A percentile compares a stretch with the other conserved stretches of the same genome.
These are phyloP conservation scores for Trichophyton verrucosum DNA, from an alignment of 2,329 filamentous ascomycete species.

Conservation along the genomic window DNA sequence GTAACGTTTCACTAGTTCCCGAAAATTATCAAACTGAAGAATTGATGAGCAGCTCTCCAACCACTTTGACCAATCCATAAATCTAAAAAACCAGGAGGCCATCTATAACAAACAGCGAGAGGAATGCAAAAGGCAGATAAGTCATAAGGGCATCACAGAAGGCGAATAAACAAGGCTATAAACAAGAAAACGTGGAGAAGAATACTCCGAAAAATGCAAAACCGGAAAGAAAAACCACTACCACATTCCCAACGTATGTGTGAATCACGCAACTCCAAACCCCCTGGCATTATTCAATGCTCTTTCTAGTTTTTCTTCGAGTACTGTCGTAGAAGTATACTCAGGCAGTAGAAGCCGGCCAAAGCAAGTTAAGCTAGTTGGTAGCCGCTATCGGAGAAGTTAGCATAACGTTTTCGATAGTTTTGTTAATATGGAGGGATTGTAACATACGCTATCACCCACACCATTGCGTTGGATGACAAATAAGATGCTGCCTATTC, in stretches of 20 bases:
- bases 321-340: conserved; percentile 57
- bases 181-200: neutral
- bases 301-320: conserved; percentile 65
- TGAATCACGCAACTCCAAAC: conserved; percentile 62
- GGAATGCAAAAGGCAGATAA: neutral
- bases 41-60: neutral
- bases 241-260: neutral
- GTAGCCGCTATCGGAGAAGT: conserved; percentile 40
- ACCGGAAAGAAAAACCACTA: neutral
- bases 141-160: neutral
- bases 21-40: neutral
- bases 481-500: conserved; percentile 70
- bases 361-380: conserved; percentile 88
- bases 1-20: neutral
- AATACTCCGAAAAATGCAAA: neutral
- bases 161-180: neutral
- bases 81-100: neutral
- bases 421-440: neutral
- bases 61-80: neutral
- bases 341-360: conserved; percentile 75
- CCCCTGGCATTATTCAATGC: conserved; percentile 80
- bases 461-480: conserved; percentile 66
- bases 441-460: conserved; percentile 37
- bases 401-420: conserved; percentile 3
- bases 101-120: neutral